Evolutionary conservation across 768 basidiomycete genomes (phyloP), one percentile per base, ranked within the genome.

Genomic region (Termitomyces sp.): DNA sequence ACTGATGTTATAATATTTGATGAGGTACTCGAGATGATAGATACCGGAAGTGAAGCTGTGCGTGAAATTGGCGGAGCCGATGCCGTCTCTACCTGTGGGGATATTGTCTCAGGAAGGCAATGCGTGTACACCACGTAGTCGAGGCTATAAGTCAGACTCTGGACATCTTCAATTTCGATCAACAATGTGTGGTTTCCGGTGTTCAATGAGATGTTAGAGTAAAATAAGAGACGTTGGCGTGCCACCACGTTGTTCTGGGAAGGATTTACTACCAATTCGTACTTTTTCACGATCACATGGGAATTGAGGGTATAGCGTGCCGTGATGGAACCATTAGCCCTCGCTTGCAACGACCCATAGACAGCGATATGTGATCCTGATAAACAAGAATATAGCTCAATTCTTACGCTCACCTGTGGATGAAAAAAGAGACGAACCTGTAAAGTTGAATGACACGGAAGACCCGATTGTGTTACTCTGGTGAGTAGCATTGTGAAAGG

Each of bases 401-500:
- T 40, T 6, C 17, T 19, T 40, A 40, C 9, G 23, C 3, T 41
- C 26, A n/a, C 1, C 37, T 28, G n/a, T 40, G 11, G 26, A 51
- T 17, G 3, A n/a, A 30, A 38, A n/a, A 28, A 21, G 17, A 26
- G 14, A 56, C 28, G 8, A 19, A 56, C 56, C 56, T 15, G 37
- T 51, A 17, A 57, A 57, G 4, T 28, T 33, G 3, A 52, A 51
- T 11, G 50, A 31, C 15, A 46, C 37, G 1, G 56, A 52, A 45
- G 42, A 38, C 3, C 50, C 44, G 21, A 33, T 14, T 12, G 26
- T 52, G 1, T 21, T 33, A 23, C 42, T 46, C 44, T 23, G 23
- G 38, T 57, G 56, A 15, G 50, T 57, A 6, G 12, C 21, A 57
- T 57, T 57, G 21, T 47, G 50, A 50, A 51, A 57, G 10, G 56